A percentile compares a stretch with the other conserved stretches of the same genome.
These are phyloP conservation scores for Pleurotus cornucopiae DNA, from an alignment of 768 basidiomycete species.

Conservation along the genomic window DNA sequence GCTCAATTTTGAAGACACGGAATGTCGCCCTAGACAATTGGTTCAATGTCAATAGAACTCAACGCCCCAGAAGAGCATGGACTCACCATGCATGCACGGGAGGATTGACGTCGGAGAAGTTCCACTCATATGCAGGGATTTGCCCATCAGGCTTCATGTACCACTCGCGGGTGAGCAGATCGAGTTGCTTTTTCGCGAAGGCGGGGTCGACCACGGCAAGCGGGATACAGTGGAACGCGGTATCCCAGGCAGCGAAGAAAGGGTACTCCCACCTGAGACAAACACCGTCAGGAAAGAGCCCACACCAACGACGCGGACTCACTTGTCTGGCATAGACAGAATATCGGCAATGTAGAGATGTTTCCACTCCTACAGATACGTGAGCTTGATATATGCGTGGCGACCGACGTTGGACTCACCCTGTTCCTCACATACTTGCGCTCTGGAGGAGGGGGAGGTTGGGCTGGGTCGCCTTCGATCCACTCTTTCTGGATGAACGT, in stretches of 20 bases:
- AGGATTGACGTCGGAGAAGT: conserved; percentile 97
- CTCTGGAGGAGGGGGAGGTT: conserved; percentile 90
- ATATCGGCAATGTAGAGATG: conserved; percentile 96
- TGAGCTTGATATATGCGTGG: neutral
- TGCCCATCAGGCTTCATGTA: conserved; percentile 99
- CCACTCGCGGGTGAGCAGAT: conserved; percentile 96
- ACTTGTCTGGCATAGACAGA: conserved; percentile 99
- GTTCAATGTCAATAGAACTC: conserved; percentile 1
- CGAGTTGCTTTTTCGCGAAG: conserved; percentile 97
- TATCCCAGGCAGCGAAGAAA: conserved; percentile 98
- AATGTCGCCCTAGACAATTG: conserved; percentile 74
- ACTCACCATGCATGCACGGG: conserved; percentile 95
- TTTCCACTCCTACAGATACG: conserved; percentile 72
- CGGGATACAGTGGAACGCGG: conserved; percentile 99
- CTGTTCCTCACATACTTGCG: conserved; percentile 81
- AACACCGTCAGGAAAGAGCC: conserved; percentile 9
- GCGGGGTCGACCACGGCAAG: conserved; percentile 92
- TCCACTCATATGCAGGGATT: conserved; percentile 99
- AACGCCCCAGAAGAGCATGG: neutral
- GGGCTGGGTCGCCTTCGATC: conserved; percentile 93
- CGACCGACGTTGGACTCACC: conserved; percentile 34
- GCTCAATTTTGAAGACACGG: conserved; percentile 98
- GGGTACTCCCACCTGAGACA: conserved; percentile 89
- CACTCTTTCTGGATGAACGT: conserved; percentile 95
- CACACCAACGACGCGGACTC: conserved; percentile 16